Base-by-base conservation (phyloP, 768 basidiomycete species). In the Myochromella boudieri region DNA sequence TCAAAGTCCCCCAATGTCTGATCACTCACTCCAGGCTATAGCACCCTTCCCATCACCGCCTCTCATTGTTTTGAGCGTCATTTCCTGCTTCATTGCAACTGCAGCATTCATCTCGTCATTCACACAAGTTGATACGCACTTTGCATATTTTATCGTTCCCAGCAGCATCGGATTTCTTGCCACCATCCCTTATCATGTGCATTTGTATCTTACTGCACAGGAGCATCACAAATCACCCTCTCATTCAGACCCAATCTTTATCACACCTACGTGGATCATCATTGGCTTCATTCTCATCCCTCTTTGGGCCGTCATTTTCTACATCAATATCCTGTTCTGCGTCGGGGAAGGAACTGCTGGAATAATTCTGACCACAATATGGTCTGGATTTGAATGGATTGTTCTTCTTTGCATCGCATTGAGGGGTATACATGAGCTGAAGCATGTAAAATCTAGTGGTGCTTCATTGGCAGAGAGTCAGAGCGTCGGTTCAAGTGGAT, bases 311-410 rank as follows among this genome's bases (percentile, higher is more conserved):
- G n/a, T n/a, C n/a, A n/a, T n/a, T 4, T 43, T 44, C 33, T 32
- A 33, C n/a, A 43, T 52, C 37, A 47, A 52, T 37, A 43, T 52
- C 18, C 45, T 47, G 6, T 52, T 52, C 32, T 52, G 46, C 24
- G 46, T 44, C 6, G 38, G 37, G 14, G 26, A 33, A 36, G 24
- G 38, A 26, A 24, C 37, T 17, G 8, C 22, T 21, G 49, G 38
- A 6, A 28, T 51, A 11, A 33, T 46, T 4, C 9, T 42, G 12
- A 20, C 49, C 44, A 51, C 44, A 6, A 46, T 51, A 15, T 43
- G 32, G 44, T 46, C 50, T 41, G 49, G 49, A 15, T 18, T 51
- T 3, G 49, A 51, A 20, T 37, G 43, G 49, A 47, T 43, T 18
- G 11, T 36, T 17, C 45, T 46, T 6, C 42, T 52, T 11, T 29